Conservation (phyloP, 192 early-diverging fungal genomes). For the Obelidium mucronatum region DNA sequence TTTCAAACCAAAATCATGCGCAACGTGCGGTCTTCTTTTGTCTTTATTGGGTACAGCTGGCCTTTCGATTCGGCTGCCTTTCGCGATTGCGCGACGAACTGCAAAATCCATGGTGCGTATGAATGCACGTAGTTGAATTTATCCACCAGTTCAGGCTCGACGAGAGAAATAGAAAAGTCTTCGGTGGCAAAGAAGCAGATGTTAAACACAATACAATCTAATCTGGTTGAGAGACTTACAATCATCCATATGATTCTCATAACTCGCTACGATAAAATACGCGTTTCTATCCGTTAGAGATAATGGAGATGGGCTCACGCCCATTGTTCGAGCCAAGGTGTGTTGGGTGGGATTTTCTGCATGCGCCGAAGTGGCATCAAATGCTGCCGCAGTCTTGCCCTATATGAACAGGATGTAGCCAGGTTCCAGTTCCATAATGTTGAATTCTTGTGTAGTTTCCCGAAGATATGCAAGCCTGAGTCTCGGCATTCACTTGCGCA, state of each 20-base stretch:
- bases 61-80: background rate
- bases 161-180: constrained; percentile 40
- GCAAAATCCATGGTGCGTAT: constrained; percentile 31
- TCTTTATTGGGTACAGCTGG: constrained; percentile 29
- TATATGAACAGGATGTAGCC: constrained; percentile 35
- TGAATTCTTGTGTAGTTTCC: constrained; percentile 40
- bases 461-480: background rate
- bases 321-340: no score
- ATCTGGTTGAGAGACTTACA: constrained; percentile 9
- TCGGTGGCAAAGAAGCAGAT: background rate
- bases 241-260: constrained; percentile 31
- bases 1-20: constrained; percentile 37
- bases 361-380: background rate
- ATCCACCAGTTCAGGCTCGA: constrained; percentile 30
- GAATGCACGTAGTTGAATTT: constrained; percentile 39
- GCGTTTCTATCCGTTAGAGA: background rate
- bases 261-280: constrained; percentile 30
- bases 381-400: background rate
- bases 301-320: no score
- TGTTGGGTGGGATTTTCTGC: no score
- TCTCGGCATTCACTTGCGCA: constrained; percentile 36
- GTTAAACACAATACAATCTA: background rate
- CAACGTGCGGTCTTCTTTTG: constrained; percentile 32
- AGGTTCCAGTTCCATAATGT: constrained; percentile 40
- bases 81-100: constrained; percentile 20